phyloP scores from a whole-genome alignment of 2,329 filamentous ascomycete genomes.

The Purpureocillium lavendulum region DNA sequence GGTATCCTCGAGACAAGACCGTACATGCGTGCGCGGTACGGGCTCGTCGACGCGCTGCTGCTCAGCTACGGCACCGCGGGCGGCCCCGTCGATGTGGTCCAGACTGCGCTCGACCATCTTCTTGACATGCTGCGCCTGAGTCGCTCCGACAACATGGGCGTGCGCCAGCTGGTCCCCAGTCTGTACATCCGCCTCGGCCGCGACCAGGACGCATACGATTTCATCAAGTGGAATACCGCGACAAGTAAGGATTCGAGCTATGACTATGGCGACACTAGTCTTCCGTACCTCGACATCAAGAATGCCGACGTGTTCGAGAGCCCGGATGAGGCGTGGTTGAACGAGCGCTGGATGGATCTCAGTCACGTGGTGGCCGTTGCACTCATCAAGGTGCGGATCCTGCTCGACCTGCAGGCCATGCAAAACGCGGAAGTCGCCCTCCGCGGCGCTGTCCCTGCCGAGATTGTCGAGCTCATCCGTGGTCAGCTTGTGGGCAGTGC shows the following conservation, averaged over 20 bases:
- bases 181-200: slow-evolving; percentile 34
- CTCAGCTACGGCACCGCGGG: slow-evolving; percentile 15
- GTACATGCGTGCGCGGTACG: slow-evolving; percentile 31
- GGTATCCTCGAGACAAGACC: slow-evolving; percentile 25
- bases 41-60: slow-evolving; percentile 21
- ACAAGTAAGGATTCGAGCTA: slow-evolving; percentile 5
- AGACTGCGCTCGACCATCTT: slow-evolving; percentile 26
- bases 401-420: slow-evolving; percentile 10
- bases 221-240: slow-evolving; percentile 24
- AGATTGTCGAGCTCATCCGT: slow-evolving; percentile 12
- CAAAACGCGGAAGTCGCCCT: slow-evolving; percentile 7
- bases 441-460: slow-evolving; percentile 2
- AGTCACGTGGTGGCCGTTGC: slow-evolving; percentile 5
- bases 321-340: not conserved
- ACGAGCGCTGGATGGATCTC: not conserved
- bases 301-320: slow-evolving; percentile 31
- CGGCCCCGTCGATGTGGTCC: slow-evolving; percentile 16
- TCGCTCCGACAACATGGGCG: slow-evolving; percentile 34
- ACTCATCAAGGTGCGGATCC: slow-evolving; percentile 12
- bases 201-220: slow-evolving; percentile 41
- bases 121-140: too few relatives aligned
- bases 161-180: slow-evolving; percentile 29
- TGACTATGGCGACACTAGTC: slow-evolving; percentile 10
- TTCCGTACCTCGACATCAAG: slow-evolving; percentile 22
- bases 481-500: not conserved